Evolutionary conservation across 75 land plant species (phyloP).

Genomic region (Chamaecyparis obtusa): DNA sequence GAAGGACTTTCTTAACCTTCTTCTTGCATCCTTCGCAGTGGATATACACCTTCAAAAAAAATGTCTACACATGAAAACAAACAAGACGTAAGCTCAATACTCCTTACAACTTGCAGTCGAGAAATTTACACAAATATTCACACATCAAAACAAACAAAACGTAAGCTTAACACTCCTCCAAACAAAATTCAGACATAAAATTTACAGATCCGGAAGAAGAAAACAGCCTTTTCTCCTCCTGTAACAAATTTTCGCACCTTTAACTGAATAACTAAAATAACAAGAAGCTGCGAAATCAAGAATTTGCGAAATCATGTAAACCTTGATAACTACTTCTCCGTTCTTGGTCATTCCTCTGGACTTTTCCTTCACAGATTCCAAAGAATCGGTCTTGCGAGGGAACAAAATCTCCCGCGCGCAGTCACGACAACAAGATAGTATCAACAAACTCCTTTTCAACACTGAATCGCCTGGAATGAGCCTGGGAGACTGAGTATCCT

Average conservation of each 20-base stretch:
- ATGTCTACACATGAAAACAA: slow-evolving; percentile 33
- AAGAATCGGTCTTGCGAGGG: background rate
- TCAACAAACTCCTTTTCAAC: background rate
- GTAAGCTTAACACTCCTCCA: background rate
- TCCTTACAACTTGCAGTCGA: background rate
- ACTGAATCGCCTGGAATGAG: background rate
- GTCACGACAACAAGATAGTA: background rate
- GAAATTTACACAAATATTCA: background rate
- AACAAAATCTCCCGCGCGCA: background rate
- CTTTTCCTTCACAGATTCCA: background rate
- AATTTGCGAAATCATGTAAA: background rate
- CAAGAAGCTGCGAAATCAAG: background rate
- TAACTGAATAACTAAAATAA: background rate
- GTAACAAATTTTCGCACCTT: too few relatives aligned
- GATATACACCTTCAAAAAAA: slow-evolving; percentile 58
- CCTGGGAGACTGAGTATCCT: background rate
- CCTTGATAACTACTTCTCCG: background rate
- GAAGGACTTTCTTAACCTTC: slow-evolving; percentile 68
- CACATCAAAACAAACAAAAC: background rate
- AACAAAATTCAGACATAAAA: background rate
- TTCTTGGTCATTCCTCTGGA: background rate
- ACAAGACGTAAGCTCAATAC: background rate
- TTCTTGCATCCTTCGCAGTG: slow-evolving; percentile 82
- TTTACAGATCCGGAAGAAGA: background rate
- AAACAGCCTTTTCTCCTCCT: background rate